Conservation (phyloP, 2,329 filamentous ascomycete species). For the Pseudogymnoascus sp. region DNA sequence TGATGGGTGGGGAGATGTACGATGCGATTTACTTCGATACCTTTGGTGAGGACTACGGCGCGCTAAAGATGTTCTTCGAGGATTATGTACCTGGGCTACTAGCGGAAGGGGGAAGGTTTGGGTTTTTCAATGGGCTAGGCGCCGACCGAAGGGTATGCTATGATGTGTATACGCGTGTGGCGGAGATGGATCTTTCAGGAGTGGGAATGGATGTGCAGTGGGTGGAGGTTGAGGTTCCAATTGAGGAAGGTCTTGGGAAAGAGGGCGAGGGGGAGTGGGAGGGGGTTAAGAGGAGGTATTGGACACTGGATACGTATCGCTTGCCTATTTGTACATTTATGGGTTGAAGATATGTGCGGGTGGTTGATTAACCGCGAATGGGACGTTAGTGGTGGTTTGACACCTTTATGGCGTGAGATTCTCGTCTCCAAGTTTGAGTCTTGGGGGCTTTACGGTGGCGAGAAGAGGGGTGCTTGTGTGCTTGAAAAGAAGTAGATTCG, state of each 20-base stretch:
- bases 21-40: constrained; percentile 97
- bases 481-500: constrained; percentile 1
- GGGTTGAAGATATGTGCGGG: constrained; percentile 10
- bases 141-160: constrained; percentile 90
- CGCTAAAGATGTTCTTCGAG: constrained; percentile 77
- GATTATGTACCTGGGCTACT: constrained; percentile 78
- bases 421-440: not conserved
- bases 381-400: not conserved
- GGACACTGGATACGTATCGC: constrained; percentile 72
- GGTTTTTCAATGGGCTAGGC: constrained; percentile 86
- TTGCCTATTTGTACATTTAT: constrained; percentile 69
- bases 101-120: constrained; percentile 63
- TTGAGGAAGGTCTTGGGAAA: constrained; percentile 50
- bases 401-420: not conserved
- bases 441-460: not conserved
- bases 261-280: constrained; percentile 72
- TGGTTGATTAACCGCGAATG: not conserved
- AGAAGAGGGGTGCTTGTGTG: not conserved
- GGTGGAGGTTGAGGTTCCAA: constrained; percentile 67
- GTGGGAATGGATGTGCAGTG: constrained; percentile 86
- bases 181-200: constrained; percentile 83
- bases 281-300: constrained; percentile 80
- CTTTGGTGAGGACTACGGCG: constrained; percentile 86
- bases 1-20: constrained; percentile 61
- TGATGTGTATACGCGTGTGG: constrained; percentile 88